Base-by-base conservation (phyloP, 2,329 filamentous ascomycete species). In the Paracamarosporium sp. region DNA sequence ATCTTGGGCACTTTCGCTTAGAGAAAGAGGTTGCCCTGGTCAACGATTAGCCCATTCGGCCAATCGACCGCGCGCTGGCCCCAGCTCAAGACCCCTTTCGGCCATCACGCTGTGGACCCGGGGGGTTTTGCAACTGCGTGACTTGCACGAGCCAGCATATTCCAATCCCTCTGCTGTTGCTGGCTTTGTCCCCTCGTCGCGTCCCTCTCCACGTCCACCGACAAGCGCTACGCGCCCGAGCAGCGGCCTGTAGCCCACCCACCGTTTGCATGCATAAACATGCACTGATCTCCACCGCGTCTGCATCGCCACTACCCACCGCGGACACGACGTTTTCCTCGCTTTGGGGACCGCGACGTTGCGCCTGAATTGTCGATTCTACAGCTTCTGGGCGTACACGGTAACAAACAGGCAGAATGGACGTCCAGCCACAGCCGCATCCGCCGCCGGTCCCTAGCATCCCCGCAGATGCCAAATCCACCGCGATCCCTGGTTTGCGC, bases 401-500 rank as follows among this genome's bases (percentile, higher is more conserved):
- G 51, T 13, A 50, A 22, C 30, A n/a, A 59, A 62, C 56, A 59
- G 64, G 53, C 62, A 68, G 43, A 54, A 70, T 70, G 67, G 64
- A 67, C 57, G 62, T 61, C 61, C 59, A 66, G 59, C 60, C 65
- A 51, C 57, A 59, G 36, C 56, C 44, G 6, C 63, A 38, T 30
- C 62, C 62, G 31, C 62, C 62, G 31, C 64, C 63, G 35, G 61
- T 65, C 30, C 65, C 64, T 12, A 50, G 40, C 56, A 51, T 67
- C 47, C 56, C 68, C 56, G 48, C 64, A 24, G 55, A 60, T 47
- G 53, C 60, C 44, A 56, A 53, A 27, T 36, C 59, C 41, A 35
- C 52, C 9, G 40, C 66, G 56, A 63, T 40, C 62, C 70, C 66
- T 36, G 67, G 61, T 59, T 53, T 66, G 53, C 63, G 63, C 35